phyloP scores from a whole-genome alignment of 2,329 filamentous ascomycete genomes.

The Fusarium foetens region DNA sequence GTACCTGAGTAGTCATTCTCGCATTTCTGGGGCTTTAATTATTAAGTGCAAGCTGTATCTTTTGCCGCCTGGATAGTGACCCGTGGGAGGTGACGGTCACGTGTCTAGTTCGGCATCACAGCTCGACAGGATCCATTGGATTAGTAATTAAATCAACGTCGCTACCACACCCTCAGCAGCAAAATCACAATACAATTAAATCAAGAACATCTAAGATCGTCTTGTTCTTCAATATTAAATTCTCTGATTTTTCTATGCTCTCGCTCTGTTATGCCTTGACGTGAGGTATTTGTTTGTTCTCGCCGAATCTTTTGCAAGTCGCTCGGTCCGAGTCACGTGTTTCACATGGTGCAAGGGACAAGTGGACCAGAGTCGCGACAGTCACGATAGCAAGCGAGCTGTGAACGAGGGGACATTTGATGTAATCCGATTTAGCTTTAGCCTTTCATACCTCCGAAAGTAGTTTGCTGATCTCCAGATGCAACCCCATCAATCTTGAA shows the following conservation, averaged over 20 bases:
- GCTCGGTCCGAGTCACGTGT: background rate
- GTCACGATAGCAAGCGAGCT: background rate
- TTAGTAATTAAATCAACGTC: background rate
- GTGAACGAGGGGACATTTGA: rapidly evolving
- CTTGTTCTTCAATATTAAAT: rapidly evolving
- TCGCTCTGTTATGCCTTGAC: background rate
- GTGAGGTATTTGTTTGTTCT: background rate
- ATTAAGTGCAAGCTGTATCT: background rate
- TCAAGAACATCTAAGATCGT: background rate
- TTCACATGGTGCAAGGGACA: background rate
- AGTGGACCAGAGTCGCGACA: background rate
- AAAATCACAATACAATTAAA: background rate
- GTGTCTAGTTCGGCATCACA: background rate
- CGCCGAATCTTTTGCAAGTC: background rate
- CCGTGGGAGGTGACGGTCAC: background rate
- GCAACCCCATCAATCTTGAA: no score
- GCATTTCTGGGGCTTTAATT: background rate
- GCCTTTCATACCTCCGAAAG: rapidly evolving
- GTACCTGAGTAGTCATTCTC: rapidly evolving
- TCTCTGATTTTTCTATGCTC: no score
- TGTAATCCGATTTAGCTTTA: rapidly evolving
- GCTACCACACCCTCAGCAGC: background rate
- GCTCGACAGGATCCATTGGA: background rate
- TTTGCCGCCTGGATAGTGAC: no score
- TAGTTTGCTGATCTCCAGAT: rapidly evolving